Conservation (phyloP, 2,329 filamentous ascomycete species). For the Diaporthe vexans region DNA sequence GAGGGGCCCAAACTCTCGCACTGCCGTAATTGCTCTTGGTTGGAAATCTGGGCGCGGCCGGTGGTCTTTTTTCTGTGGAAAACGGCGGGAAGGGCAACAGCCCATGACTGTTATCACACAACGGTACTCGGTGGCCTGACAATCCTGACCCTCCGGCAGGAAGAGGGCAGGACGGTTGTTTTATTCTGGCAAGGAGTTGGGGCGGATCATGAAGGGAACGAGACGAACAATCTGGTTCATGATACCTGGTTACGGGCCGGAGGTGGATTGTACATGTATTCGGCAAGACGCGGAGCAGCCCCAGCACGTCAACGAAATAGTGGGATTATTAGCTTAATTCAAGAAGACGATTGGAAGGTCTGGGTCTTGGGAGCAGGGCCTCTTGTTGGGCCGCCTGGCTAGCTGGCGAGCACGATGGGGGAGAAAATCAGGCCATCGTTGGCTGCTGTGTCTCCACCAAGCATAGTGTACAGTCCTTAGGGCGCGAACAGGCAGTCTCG, state of each 20-base stretch:
- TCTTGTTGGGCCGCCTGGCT: neutral
- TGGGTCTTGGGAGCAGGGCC: slow-evolving; percentile 1
- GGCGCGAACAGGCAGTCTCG: slow-evolving; percentile 16
- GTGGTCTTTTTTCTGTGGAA: slow-evolving; percentile 14
- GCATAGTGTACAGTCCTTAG: neutral
- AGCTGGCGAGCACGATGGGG: slow-evolving; percentile 2
- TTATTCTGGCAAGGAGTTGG: slow-evolving; percentile 40
- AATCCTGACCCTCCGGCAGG: slow-evolving; percentile 16
- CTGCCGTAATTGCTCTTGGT: slow-evolving; percentile 19
- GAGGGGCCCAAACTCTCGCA: slow-evolving; percentile 4
- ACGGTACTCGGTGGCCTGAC: slow-evolving; percentile 22
- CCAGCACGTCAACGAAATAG: slow-evolving; percentile 28
- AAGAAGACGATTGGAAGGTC: slow-evolving; percentile 36
- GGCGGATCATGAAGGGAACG: slow-evolving; percentile 28
- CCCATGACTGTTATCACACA: slow-evolving; percentile 9
- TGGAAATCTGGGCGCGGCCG: slow-evolving; percentile 28
- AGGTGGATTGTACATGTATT: slow-evolving; percentile 31
- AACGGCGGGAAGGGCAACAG: slow-evolving; percentile 9
- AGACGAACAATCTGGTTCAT: slow-evolving; percentile 35
- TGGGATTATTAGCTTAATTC: slow-evolving; percentile 33
- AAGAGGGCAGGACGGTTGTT: slow-evolving; percentile 28
- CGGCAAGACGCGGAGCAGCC: slow-evolving; percentile 29
- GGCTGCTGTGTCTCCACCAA: slow-evolving; percentile 25
- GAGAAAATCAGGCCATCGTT: slow-evolving; percentile 28
- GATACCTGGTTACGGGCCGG: slow-evolving; percentile 26